Evolutionary conservation across 2,329 filamentous ascomycete species (phyloP), one percentile per base, ranked within the genome.

Genomic region (Aspergillus nomiae): DNA sequence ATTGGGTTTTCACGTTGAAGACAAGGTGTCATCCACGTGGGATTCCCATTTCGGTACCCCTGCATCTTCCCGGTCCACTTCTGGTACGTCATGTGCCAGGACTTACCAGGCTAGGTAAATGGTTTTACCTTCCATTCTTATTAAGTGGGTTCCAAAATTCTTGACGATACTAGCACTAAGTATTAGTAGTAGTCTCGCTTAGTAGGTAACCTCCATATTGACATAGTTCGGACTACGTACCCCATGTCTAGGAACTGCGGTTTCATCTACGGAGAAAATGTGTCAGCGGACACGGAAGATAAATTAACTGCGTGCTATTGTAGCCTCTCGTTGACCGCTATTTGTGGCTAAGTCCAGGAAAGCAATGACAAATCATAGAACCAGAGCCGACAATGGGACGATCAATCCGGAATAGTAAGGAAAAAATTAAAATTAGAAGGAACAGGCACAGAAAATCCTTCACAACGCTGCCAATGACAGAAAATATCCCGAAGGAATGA

Each of bases 1-100:
- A 34, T 26, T 10, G 51, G 32, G 32, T 38, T 38, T 38, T 54
- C 51, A 54, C 1, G 19, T 43, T 36, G 51, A 26, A 54, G 32
- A 38, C 32, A 5, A 41, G 36, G 51, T 55, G 51, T 55, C 51
- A 55, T 12, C 51, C 51, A 55, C 51, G 51, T 55, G 51, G 51
- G n/a, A 55, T 55, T 55, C 51, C 51, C n/a, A 24, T 24, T 55
- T 9, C 8, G 21, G 51, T 36, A 55, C 34, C n/a, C 38, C 21
- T 55, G 32, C 51, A 9, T 21, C 24, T 4, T 5, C 14, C 6
- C 12, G 51, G 36, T 55, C 51, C 51, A 55, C 51, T 24, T 16
- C 30, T 12, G 32, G 11, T 7, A 55, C 21, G 51, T 55, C 51
- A 55, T 36, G 51, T 38, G 51, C 51, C 12, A 16, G n/a, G 12